Conservation (phyloP, 495 filamentous ascomycete genomes). For the Penicillium goetzii region DNA sequence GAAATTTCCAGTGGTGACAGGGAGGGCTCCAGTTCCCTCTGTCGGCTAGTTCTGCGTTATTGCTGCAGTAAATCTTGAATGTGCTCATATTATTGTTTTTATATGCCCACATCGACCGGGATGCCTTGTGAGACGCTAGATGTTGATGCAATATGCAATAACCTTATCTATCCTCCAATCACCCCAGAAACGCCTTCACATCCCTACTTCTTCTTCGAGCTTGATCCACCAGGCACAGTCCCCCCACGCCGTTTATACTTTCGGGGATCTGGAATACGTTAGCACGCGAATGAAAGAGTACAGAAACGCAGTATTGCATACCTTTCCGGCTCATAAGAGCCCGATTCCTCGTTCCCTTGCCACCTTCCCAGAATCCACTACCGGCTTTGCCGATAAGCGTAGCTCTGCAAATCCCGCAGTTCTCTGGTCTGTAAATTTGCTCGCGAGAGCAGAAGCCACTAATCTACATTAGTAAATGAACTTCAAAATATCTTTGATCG, state of each 20-base stretch:
- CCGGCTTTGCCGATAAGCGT: conserved; percentile 70
- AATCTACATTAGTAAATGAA: neutral
- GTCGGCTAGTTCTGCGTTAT: no score
- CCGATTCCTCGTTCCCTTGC: conserved; percentile 79
- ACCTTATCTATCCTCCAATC: neutral
- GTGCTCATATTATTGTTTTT: neutral
- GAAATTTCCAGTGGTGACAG: no score
- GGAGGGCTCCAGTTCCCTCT: no score
- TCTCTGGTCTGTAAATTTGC: conserved; percentile 80
- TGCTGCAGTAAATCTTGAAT: no score
- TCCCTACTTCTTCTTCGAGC: conserved; percentile 21
- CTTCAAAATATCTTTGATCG: neutral
- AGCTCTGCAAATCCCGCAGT: conserved; percentile 77
- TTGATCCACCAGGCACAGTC: conserved; percentile 19
- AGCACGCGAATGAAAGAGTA: conserved; percentile 28
- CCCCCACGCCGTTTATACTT: conserved; percentile 20
- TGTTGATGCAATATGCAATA: neutral
- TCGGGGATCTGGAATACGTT: conserved; percentile 10
- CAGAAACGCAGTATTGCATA: conserved; percentile 24
- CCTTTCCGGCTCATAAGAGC: conserved; percentile 70
- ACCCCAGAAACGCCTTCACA: neutral
- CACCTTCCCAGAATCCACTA: conserved; percentile 89
- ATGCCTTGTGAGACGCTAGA: neutral
- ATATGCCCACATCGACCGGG: neutral
- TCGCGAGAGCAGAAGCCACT: conserved; percentile 78